Percentiles rank a stretch among this genome's conserved stretches.
These are phyloP conservation scores for Tuber umbilicatum DNA, from an alignment of 495 filamentous ascomycete genomes.

Conservation along the genomic window DNA sequence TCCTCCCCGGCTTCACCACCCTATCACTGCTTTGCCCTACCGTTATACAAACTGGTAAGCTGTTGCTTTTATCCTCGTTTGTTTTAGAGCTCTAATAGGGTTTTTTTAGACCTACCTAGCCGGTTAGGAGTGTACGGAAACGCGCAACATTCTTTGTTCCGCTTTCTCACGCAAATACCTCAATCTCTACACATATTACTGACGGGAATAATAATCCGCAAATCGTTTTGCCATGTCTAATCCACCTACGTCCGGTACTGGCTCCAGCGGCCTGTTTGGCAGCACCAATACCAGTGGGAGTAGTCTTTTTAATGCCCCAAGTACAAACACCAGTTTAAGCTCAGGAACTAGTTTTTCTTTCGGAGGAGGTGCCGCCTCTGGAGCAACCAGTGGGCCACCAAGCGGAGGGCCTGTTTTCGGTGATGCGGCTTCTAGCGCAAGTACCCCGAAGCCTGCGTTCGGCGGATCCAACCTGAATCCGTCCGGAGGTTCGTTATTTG, in stretches of 20 bases:
- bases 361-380: neutral
- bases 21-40: conserved; percentile 7
- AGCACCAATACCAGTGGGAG: conserved; percentile 8
- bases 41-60: neutral
- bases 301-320: neutral
- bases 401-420: conserved; percentile 9
- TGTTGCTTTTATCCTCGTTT: neutral
- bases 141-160: neutral
- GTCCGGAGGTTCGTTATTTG: conserved; percentile 8
- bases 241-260: conserved; percentile 21
- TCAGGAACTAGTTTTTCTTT: conserved; percentile 21
- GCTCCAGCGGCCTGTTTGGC: conserved; percentile 27
- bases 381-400: neutral
- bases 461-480: conserved; percentile 20
- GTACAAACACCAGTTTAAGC: conserved; percentile 3
- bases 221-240: conserved; percentile 24
- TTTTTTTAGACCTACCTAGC: neutral
- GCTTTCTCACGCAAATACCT: neutral
- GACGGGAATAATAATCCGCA: conserved; percentile 4
- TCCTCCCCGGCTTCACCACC: conserved; percentile 4
- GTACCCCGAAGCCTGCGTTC: conserved; percentile 16
- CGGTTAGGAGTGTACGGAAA: neutral
- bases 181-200: conserved; percentile 5
- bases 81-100: neutral
- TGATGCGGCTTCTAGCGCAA: conserved; percentile 2